A percentile compares a stretch with the other conserved stretches of the same genome.
Conservation (phyloP, 352 stramenopile species). For the Phytopythium helicoides region DNA sequence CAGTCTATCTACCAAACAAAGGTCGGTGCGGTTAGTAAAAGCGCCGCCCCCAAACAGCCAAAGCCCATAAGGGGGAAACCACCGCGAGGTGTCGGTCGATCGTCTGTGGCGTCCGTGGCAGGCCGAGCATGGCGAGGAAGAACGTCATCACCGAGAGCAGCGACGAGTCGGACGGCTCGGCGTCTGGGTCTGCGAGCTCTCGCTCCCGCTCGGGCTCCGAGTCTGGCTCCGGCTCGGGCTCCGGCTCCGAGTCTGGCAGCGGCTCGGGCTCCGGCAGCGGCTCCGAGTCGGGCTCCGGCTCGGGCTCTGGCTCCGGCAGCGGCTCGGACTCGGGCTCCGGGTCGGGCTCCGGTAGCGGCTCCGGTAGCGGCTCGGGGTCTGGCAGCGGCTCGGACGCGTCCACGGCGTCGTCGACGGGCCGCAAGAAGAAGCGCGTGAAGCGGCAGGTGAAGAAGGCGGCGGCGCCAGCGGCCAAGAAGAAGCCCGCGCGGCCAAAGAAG, state of each 20-base stretch:
- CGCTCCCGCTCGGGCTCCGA: conserved; percentile 36
- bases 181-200: conserved; percentile 56
- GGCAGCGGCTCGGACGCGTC: conserved; percentile 20
- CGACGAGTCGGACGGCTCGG: conserved; percentile 69
- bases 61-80: neutral
- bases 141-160: conserved; percentile 71
- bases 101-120: no score
- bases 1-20: no score
- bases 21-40: no score
- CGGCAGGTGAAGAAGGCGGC: conserved; percentile 37
- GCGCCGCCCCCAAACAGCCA: no score
- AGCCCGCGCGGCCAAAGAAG: conserved; percentile 27
- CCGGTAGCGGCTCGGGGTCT: conserved; percentile 20
- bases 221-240: conserved; percentile 27
- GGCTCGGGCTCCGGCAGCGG: conserved; percentile 31
- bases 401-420: conserved; percentile 25
- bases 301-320: conserved; percentile 34
- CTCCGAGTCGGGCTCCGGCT: conserved; percentile 19
- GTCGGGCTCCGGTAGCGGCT: conserved; percentile 30
- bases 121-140: conserved; percentile 39
- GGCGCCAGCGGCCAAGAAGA: conserved; percentile 23
- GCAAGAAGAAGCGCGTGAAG: conserved; percentile 57
- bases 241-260: conserved; percentile 14
- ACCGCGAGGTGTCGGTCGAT: no score
- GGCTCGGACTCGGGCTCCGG: conserved; percentile 18